These are phyloP conservation scores for Diplodia scrobiculata DNA, from an alignment of 2,329 filamentous ascomycete genomes.

Conservation along the genomic window DNA sequence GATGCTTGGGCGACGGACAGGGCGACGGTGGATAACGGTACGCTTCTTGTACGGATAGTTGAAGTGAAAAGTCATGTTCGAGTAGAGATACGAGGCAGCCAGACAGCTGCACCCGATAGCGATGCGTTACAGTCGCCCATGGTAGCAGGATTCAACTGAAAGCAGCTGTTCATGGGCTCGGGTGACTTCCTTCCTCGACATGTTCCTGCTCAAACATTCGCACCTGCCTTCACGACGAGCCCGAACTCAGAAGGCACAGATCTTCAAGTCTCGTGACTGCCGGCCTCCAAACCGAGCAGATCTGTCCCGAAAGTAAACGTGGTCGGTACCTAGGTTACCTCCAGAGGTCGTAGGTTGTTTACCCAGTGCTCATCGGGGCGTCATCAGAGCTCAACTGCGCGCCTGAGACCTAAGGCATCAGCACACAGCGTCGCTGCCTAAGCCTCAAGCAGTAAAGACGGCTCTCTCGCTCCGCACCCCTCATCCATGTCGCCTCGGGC, in stretches of 20 bases:
- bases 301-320: no score
- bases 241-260: background rate
- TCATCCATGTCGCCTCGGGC: background rate
- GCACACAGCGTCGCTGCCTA: background rate
- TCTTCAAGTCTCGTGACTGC: no score
- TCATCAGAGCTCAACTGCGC: background rate
- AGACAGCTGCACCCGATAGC: background rate
- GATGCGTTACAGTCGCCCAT: background rate
- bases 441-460: constrained; percentile 8
- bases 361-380: background rate
- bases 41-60: constrained; percentile 27
- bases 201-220: background rate
- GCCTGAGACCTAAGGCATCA: background rate
- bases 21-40: constrained; percentile 28
- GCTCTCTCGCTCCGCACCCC: background rate
- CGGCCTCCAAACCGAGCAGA: background rate
- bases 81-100: constrained; percentile 20
- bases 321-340: no score
- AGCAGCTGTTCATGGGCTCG: background rate
- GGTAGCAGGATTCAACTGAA: background rate
- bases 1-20: constrained; percentile 17
- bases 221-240: background rate
- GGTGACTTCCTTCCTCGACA: background rate
- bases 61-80: constrained; percentile 28
- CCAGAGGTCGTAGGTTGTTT: no score